These are phyloP conservation scores for Amanita molliuscula DNA, from an alignment of 768 basidiomycete genomes.

Conservation along the genomic window DNA sequence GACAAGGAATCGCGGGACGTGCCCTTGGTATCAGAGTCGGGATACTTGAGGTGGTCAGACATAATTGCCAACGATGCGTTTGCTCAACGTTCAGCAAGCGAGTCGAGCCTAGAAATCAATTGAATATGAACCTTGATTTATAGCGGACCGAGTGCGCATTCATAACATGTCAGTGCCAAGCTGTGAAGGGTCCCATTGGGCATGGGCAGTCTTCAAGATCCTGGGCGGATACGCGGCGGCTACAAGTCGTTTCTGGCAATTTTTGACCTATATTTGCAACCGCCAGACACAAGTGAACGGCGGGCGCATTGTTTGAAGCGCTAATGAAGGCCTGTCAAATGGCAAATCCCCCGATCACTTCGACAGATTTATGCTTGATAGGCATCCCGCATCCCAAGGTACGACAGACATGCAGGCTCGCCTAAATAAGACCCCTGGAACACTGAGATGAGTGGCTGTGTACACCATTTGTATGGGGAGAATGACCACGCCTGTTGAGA, in stretches of 20 bases:
- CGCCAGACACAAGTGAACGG: not conserved
- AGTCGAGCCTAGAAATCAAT: not conserved
- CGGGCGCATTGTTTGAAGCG: not conserved
- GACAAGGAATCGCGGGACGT: slow-evolving; percentile 9
- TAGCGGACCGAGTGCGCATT: not conserved
- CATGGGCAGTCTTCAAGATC: not conserved
- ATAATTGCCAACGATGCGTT: slow-evolving; percentile 2
- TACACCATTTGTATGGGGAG: not conserved
- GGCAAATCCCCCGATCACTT: not conserved
- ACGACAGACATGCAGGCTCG: not conserved
- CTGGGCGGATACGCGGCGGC: not conserved
- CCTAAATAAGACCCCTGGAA: not conserved
- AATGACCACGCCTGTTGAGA: not conserved
- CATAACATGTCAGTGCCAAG: not conserved
- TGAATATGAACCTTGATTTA: not conserved
- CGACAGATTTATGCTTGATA: not conserved
- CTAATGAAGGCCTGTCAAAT: not conserved
- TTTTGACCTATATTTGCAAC: not conserved
- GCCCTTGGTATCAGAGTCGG: slow-evolving; percentile 11
- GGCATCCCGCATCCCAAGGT: not conserved
- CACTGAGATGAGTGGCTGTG: not conserved
- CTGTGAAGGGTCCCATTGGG: not conserved
- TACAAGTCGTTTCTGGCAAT: not conserved
- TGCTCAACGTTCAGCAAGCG: not conserved
- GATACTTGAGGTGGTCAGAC: slow-evolving; percentile 9